phyloP scores from a whole-genome alignment of 306 rosid genomes.

The Quercus dentata region DNA sequence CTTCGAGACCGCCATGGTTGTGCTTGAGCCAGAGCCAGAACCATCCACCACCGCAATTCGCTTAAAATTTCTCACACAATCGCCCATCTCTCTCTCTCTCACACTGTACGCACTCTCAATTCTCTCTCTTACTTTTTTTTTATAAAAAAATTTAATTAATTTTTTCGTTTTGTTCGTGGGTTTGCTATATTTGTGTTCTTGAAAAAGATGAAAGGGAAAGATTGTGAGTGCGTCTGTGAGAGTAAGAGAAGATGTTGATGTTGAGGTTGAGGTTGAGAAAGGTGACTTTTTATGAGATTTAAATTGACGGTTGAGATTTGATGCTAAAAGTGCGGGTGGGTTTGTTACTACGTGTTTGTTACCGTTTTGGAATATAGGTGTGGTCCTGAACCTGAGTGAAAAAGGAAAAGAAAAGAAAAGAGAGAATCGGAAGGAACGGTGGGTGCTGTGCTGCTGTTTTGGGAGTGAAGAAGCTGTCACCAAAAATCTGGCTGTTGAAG shows the following conservation, averaged over 20 bases:
- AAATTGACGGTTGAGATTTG: slow-evolving; percentile 48
- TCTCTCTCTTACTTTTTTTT: no score
- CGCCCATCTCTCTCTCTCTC: slow-evolving; percentile 2
- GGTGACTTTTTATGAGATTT: slow-evolving; percentile 4
- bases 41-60: slow-evolving; percentile 38
- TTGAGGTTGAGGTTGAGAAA: slow-evolving; percentile 19
- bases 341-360: neutral
- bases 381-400: slow-evolving; percentile 22
- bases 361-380: neutral
- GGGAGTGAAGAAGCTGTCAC: neutral
- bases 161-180: neutral
- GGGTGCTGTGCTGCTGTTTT: slow-evolving; percentile 16
- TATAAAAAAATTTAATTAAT: no score
- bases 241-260: slow-evolving; percentile 16
- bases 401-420: neutral
- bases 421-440: neutral
- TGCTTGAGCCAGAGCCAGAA: slow-evolving; percentile 19
- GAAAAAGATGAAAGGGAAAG: neutral
- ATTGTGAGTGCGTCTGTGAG: slow-evolving; percentile 2
- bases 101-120: neutral
- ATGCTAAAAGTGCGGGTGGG: neutral
- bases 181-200: neutral
- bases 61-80: slow-evolving; percentile 42
- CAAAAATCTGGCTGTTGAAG: slow-evolving; percentile 11
- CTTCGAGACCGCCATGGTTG: slow-evolving; percentile 36